Evolutionary conservation across 768 basidiomycete species (phyloP), one percentile per base, ranked within the genome.

Genomic region (Lactarius deliciosus): DNA sequence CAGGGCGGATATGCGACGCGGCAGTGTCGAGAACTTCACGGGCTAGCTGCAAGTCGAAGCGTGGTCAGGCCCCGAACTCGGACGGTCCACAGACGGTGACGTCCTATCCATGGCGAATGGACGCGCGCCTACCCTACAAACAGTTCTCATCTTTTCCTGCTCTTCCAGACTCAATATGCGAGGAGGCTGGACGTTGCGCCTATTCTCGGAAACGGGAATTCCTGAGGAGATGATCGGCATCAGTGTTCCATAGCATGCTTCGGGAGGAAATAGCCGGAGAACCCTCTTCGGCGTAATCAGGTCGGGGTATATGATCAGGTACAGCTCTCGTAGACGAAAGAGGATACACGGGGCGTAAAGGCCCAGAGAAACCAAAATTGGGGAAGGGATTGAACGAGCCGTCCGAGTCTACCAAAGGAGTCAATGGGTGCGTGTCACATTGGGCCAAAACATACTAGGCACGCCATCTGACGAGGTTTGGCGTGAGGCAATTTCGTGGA

Each of bases 11-110:
- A 73, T 88, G 85, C 0, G 95, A 85, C 1, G 96, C 96, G 20
- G 92, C 90, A 64, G 92, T 82, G 76, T 98, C 96, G 25, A 99
- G 83, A n/a, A 99, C 89, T 79, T 99, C 94, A 58, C 97, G 82
- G 5, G 84, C 86, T 69, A 97, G 82, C 97, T 98, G 57, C 53
- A 61, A 64, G 41, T 30, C 32, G 68, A 30, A 62, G 50, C 40
- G 56, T 53, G 25, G 36, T 57, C 61, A 62, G 57, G 45, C 30
- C 58, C 60, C 62, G 15, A 64, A 64, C 57, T n/a, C 55, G 59
- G 34, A 66, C 60, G 65, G 25, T 36, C 45, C 59, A n/a, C 30
- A 57, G 10, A 38, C 13, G 62, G 61, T 69, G 32, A 38, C 22
- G 43, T 30, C 56, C 28, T 30, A 50, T 45, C 60, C 54, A 20